Percentiles rank a stretch among this genome's conserved stretches.
Evolutionary conservation across 306 rosid genomes (phyloP).

Genomic region (Castanea sativa): DNA sequence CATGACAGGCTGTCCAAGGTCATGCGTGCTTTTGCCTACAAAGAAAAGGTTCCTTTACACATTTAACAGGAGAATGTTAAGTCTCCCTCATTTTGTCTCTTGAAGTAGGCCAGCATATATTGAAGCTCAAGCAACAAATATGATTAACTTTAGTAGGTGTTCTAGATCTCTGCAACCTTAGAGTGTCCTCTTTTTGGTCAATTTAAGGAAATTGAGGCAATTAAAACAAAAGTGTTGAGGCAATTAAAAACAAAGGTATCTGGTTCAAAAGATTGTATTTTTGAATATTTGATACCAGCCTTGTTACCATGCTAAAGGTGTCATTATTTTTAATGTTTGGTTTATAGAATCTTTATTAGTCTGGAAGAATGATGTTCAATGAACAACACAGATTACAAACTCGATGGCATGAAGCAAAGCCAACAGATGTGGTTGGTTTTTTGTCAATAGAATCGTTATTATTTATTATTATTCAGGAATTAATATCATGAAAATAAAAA

Average conservation of each 20-base stretch:
- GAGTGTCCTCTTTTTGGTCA: not conserved
- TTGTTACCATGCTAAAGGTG: not conserved
- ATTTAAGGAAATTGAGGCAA: not conserved
- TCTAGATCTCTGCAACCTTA: not conserved
- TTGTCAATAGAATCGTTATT: no score
- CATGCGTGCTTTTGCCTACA: constrained; percentile 61
- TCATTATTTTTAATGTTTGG: not conserved
- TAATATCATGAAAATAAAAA: no score
- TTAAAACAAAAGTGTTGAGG: no score
- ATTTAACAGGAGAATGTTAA: constrained; percentile 50
- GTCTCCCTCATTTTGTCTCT: constrained; percentile 55
- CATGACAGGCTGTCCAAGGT: constrained; percentile 58
- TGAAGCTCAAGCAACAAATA: constrained; percentile 28
- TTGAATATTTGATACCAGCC: not conserved
- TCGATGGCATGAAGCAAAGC: no score
- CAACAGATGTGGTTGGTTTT: no score
- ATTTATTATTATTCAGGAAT: no score
- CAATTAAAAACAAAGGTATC: not conserved
- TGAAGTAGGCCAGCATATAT: constrained; percentile 48
- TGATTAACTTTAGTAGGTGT: not conserved
- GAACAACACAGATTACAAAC: no score
- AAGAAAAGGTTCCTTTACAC: constrained; percentile 57
- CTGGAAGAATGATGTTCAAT: not conserved
- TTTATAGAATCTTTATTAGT: not conserved
- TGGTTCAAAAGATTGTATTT: not conserved